phyloP scores from a whole-genome alignment of 2,329 filamentous ascomycete species.

The Bipolaris gigantea region DNA sequence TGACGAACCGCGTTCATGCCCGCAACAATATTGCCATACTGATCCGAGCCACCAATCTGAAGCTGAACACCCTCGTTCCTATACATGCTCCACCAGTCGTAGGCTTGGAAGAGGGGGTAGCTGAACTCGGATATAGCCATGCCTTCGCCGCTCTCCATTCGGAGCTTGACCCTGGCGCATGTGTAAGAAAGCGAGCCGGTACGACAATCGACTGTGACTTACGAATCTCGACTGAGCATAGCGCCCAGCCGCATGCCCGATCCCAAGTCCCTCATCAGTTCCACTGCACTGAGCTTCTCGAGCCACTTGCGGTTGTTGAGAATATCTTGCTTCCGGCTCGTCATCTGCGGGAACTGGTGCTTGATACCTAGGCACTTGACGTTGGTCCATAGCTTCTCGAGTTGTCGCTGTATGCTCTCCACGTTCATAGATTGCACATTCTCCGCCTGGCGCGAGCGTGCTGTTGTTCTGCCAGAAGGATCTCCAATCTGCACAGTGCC shows the following conservation, averaged over 20 bases:
- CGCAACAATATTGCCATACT: slow-evolving; percentile 93
- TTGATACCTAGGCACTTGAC: slow-evolving; percentile 67
- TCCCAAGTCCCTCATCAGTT: slow-evolving; percentile 75
- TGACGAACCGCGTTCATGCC: slow-evolving; percentile 84
- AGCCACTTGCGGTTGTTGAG: slow-evolving; percentile 87
- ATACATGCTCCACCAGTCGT: slow-evolving; percentile 95
- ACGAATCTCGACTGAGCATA: slow-evolving; percentile 88
- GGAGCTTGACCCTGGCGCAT: slow-evolving; percentile 68
- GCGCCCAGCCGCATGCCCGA: slow-evolving; percentile 75
- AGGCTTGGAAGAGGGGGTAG: slow-evolving; percentile 91
- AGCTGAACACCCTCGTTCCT: slow-evolving; percentile 69
- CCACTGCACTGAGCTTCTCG: slow-evolving; percentile 68
- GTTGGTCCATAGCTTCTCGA: slow-evolving; percentile 73
- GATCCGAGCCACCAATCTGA: slow-evolving; percentile 93
- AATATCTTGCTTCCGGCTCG: slow-evolving; percentile 68
- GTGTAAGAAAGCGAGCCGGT: slow-evolving; percentile 16
- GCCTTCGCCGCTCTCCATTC: slow-evolving; percentile 81
- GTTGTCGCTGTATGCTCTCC: slow-evolving; percentile 68
- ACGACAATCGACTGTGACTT: slow-evolving; percentile 46
- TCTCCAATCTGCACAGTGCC: slow-evolving; percentile 79
- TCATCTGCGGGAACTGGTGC: slow-evolving; percentile 65
- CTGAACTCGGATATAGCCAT: slow-evolving; percentile 94
- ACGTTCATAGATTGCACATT: slow-evolving; percentile 64
- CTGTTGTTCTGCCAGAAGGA: slow-evolving; percentile 69
- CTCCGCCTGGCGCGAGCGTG: slow-evolving; percentile 58